Conservation (phyloP, 169 alveolate genomes). For the Babesia bigemina region DNA sequence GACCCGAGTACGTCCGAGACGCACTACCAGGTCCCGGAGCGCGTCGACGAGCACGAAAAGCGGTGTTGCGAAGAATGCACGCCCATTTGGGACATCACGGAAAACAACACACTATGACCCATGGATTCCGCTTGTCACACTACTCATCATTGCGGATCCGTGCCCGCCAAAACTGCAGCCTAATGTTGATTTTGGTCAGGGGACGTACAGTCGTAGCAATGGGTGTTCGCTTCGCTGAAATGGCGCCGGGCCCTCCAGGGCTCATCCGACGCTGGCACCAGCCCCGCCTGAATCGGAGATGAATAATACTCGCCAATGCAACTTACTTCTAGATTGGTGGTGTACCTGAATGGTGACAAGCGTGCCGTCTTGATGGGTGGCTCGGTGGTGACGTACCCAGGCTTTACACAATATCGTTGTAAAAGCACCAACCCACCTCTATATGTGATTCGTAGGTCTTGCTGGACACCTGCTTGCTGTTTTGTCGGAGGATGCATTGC, state of each 20-base stretch:
- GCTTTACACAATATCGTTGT: background rate
- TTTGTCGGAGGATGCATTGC: background rate
- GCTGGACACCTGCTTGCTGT: constrained; percentile 16
- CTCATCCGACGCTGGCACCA: constrained; percentile 15
- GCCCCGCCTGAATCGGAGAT: background rate
- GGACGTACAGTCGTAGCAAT: constrained; percentile 41
- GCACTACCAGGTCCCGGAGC: constrained; percentile 63
- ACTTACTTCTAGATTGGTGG: constrained; percentile 25
- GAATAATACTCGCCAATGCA: background rate
- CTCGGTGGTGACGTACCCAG: constrained; percentile 31
- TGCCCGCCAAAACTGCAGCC: constrained; percentile 35
- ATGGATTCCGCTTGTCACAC: background rate
- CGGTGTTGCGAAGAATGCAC: constrained; percentile 68
- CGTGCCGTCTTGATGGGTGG: constrained; percentile 18
- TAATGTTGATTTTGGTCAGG: background rate
- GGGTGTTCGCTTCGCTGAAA: constrained; percentile 12
- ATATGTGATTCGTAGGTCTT: constrained; percentile 44
- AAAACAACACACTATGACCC: background rate
- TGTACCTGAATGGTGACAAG: constrained; percentile 13
- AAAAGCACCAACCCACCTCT: constrained; percentile 9
- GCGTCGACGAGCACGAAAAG: constrained; percentile 39
- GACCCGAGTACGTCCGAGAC: constrained; percentile 40
- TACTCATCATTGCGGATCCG: background rate
- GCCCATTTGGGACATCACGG: constrained; percentile 62
- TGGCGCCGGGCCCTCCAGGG: constrained; percentile 20